Conservation (phyloP, 2,329 filamentous ascomycete species). For the Aplosporella prunicola region DNA sequence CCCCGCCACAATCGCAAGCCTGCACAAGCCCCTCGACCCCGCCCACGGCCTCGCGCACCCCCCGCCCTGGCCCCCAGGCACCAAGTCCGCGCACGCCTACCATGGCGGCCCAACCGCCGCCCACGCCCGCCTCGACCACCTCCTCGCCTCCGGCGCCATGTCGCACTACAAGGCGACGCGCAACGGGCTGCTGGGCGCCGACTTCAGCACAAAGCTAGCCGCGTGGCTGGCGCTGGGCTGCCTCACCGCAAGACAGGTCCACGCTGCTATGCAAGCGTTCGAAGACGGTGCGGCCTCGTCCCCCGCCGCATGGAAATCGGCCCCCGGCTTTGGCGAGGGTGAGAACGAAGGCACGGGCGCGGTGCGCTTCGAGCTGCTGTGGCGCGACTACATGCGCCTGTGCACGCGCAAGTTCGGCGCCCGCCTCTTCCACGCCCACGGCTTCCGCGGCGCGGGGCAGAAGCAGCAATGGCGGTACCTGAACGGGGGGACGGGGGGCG, state of each 20-base stretch:
- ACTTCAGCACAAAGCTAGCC: slow-evolving; percentile 69
- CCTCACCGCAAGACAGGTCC: slow-evolving; percentile 63
- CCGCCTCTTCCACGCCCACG: slow-evolving; percentile 55
- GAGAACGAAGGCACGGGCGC: slow-evolving; percentile 62
- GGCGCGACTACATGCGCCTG: slow-evolving; percentile 74
- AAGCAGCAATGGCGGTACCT: slow-evolving; percentile 24
- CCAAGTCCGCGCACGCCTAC: slow-evolving; percentile 55
- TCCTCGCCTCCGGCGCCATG: slow-evolving; percentile 53
- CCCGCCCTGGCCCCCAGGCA: slow-evolving; percentile 44
- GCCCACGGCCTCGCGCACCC: slow-evolving; percentile 40
- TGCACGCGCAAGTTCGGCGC: slow-evolving; percentile 60
- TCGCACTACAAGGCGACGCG: slow-evolving; percentile 59
- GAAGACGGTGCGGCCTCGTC: slow-evolving; percentile 49
- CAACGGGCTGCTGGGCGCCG: slow-evolving; percentile 59
- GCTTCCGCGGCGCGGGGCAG: slow-evolving; percentile 45
- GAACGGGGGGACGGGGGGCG: too few species aligned
- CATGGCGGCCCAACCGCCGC: slow-evolving; percentile 56
- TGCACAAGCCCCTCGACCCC: slow-evolving; percentile 42
- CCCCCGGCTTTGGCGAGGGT: slow-evolving; percentile 54
- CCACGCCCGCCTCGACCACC: slow-evolving; percentile 48
- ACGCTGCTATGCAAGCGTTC: slow-evolving; percentile 56
- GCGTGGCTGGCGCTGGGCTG: slow-evolving; percentile 64
- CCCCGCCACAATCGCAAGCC: slow-evolving; percentile 38
- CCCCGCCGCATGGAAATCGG: slow-evolving; percentile 24
- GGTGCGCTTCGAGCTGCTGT: slow-evolving; percentile 64